Percentiles rank a stretch among this genome's conserved stretches.
Conservation (phyloP, 148 eudicot species). For the Rhododendron williamsianum region DNA sequence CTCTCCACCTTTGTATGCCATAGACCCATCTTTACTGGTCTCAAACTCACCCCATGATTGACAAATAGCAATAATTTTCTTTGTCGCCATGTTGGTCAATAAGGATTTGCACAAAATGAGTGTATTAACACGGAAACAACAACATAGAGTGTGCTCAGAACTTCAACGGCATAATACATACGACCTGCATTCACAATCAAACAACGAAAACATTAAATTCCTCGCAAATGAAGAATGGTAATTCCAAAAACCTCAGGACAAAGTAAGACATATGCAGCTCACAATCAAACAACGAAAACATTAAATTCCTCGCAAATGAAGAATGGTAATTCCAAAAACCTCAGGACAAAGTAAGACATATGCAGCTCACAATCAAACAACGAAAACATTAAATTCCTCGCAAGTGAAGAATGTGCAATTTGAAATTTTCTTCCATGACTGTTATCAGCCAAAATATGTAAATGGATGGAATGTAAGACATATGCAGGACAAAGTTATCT, state of each 20-base stretch:
- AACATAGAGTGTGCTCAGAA: not conserved
- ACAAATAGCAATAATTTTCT: conserved; percentile 76
- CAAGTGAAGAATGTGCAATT: not conserved
- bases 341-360: not conserved
- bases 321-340: not conserved
- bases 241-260: not conserved
- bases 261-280: too few relatives aligned
- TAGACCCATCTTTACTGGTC: conserved; percentile 46
- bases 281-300: too few relatives aligned
- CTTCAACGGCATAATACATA: not conserved
- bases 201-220: not conserved
- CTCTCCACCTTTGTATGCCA: conserved; percentile 67
- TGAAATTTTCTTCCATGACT: not conserved
- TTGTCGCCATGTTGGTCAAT: conserved; percentile 26
- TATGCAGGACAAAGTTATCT: not conserved
- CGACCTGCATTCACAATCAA: conserved; percentile 6
- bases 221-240: not conserved
- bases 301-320: too few relatives aligned
- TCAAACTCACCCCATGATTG: conserved; percentile 77
- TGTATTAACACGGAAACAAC: not conserved
- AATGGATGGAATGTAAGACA: not conserved
- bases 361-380: too few relatives aligned
- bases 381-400: too few relatives aligned
- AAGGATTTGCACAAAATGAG: not conserved
- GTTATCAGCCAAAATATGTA: not conserved